Evolutionary conservation across 1,139 yeast genomes (phyloP), one percentile per base, ranked within the genome.

Genomic region (Entelexis sorbosivorans): DNA sequence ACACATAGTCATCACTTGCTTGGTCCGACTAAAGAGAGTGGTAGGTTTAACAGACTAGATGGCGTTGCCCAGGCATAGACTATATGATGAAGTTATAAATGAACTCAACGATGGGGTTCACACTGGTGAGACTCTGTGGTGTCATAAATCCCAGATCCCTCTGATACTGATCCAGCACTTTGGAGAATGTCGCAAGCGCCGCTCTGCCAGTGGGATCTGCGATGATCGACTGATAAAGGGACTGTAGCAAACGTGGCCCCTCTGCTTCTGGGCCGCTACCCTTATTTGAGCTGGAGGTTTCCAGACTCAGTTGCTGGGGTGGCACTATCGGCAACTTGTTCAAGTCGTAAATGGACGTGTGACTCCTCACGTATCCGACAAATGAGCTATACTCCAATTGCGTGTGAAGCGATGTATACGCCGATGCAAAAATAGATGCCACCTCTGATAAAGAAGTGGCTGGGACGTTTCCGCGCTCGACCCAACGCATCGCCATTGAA

Each of bases 351-450:
- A 44, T 31, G 9, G 48, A 43, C 16, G 28, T 34, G 38, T 48
- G 33, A 20, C 3, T 19, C 38, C 35, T 48, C 26, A 48, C 44
- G 29, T 44, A 44, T 2, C 17, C 8, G 22, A 48, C 39, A 19
- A 11, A 31, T 3, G 24, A 13, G 14, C 44, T 28, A 24, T 48
- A 48, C n/a, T 5, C 3, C 9, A 19, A 19, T 39, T 35, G 36
- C 13, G 51, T 43, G 36, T 48, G 51, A 43, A 43, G 31, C 14
- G 51, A 48, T 1, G 51, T 48, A 26, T 48, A 48, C 19, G 51
- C 51, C 10, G 44, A 36, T 2, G 51, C 51, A 11, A 43, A 29
- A n/a, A 44, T 29, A 13, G 26, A 20, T 2, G 51, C 51, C 5
- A 35, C 26, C 13, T 34, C 39, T 6, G 29, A 13, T 6, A 48